These are phyloP conservation scores for Corymbia citriodora DNA, from an alignment of 441 rosid species.

Conservation along the genomic window DNA sequence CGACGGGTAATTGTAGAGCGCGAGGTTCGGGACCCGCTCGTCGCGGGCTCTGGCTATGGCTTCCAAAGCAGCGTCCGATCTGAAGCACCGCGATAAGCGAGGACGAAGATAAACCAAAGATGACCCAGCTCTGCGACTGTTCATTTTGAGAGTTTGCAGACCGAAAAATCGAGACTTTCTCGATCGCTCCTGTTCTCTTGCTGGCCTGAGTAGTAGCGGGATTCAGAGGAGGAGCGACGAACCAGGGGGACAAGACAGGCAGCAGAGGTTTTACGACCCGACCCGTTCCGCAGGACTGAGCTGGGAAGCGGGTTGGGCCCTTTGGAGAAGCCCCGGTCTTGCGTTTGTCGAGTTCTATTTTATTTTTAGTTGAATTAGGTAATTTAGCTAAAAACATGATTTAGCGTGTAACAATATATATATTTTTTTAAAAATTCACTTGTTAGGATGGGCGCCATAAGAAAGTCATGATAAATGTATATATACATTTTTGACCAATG, in stretches of 20 bases:
- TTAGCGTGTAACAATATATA: neutral
- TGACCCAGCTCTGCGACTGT: neutral
- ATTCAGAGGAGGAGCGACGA: neutral
- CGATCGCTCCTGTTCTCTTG: neutral
- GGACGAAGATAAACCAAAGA: neutral
- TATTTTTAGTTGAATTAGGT: neutral
- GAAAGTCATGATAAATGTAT: neutral
- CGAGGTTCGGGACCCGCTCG: slow-evolving; percentile 46
- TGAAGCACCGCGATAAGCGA: slow-evolving; percentile 26
- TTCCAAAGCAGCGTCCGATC: slow-evolving; percentile 73
- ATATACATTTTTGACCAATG: neutral
- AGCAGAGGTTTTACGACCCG: neutral
- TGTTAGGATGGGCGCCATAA: neutral
- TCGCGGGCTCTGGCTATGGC: slow-evolving; percentile 50
- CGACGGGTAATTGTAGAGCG: slow-evolving; percentile 73
- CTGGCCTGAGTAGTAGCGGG: neutral
- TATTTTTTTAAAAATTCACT: neutral
- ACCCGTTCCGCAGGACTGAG: neutral
- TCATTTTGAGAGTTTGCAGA: neutral
- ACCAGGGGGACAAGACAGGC: neutral
- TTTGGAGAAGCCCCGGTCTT: neutral
- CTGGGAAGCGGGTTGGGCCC: neutral
- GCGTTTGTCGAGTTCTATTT: neutral
- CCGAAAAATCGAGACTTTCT: neutral
- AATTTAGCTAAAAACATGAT: neutral